A percentile compares a stretch with the other conserved stretches of the same genome.
phyloP scores from a whole-genome alignment of 345 rosid species.

The Clausena lansium region DNA sequence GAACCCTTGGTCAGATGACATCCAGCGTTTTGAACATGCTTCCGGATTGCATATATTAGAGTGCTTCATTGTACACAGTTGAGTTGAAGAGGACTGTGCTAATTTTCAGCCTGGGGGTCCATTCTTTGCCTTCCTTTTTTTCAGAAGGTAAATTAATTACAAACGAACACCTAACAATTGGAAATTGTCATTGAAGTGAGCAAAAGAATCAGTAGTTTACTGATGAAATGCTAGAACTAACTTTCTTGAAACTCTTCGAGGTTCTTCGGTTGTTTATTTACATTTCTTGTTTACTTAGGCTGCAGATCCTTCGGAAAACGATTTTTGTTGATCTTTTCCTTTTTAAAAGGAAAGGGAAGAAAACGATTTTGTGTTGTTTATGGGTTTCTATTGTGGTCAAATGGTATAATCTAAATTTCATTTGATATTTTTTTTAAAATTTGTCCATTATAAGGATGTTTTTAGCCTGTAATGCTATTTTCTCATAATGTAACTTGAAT shows the following conservation, averaged over 20 bases:
- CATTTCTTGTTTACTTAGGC: background rate
- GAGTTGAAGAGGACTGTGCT: conserved; percentile 26
- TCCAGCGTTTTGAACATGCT: conserved; percentile 24
- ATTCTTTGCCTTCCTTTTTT: conserved; percentile 49
- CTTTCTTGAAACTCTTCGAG: conserved; percentile 3
- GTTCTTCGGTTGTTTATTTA: background rate
- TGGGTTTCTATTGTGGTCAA: background rate
- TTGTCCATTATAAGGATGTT: background rate
- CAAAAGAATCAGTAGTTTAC: conserved; percentile 8
- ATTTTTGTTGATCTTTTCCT: background rate
- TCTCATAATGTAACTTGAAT: background rate
- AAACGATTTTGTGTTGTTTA: background rate
- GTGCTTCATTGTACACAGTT: conserved; percentile 29
- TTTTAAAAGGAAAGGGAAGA: background rate
- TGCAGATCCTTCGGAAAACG: background rate
- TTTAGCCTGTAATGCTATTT: background rate
- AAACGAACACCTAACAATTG: conserved; percentile 23
- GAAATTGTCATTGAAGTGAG: conserved; percentile 15
- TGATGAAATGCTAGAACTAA: background rate
- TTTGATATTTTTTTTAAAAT: background rate
- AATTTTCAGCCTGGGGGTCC: conserved; percentile 26
- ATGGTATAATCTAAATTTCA: background rate
- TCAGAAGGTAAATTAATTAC: conserved; percentile 39
- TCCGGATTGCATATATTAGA: conserved; percentile 33
- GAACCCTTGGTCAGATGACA: conserved; percentile 20